phyloP scores from a whole-genome alignment of 169 alveolate species.

The Cyclospora cayetanensis region DNA sequence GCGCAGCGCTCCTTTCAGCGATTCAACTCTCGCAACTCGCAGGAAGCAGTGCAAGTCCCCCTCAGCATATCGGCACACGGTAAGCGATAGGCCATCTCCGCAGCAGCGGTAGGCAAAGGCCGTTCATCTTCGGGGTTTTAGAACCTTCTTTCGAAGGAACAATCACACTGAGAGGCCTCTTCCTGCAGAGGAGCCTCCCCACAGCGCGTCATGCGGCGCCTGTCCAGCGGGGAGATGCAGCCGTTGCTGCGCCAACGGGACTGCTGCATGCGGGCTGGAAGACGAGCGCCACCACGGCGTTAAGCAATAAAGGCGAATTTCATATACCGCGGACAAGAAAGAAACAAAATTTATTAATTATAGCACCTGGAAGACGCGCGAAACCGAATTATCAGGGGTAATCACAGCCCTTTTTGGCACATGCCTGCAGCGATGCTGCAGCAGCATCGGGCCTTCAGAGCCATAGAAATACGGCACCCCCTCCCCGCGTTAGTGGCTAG shows the following conservation, averaged over 20 bases:
- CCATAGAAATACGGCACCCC: no score
- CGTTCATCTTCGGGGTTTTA: conserved; percentile 9
- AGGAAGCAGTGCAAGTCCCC: neutral
- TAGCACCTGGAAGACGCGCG: no score
- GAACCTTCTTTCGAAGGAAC: conserved; percentile 56
- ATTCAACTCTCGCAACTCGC: no score
- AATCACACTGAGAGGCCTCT: neutral
- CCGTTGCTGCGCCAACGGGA: neutral
- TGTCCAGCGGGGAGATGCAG: neutral
- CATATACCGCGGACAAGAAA: no score
- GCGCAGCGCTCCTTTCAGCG: no score
- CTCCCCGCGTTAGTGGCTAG: no score
- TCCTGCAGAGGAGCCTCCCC: neutral
- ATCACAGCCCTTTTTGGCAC: no score
- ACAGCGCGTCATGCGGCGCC: neutral
- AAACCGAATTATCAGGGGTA: no score
- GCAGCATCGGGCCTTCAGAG: no score
- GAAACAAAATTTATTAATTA: no score
- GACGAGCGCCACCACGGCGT: neutral
- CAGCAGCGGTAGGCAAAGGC: conserved; percentile 22
- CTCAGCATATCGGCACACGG: conserved; percentile 25
- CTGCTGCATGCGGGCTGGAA: conserved; percentile 8
- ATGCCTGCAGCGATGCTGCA: no score
- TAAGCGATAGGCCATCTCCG: neutral
- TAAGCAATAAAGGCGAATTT: neutral